Evolutionary conservation across 2,329 filamentous ascomycete species (phyloP), one percentile per base, ranked within the genome.

Genomic region (Lasiodiplodia hormozganensis): DNA sequence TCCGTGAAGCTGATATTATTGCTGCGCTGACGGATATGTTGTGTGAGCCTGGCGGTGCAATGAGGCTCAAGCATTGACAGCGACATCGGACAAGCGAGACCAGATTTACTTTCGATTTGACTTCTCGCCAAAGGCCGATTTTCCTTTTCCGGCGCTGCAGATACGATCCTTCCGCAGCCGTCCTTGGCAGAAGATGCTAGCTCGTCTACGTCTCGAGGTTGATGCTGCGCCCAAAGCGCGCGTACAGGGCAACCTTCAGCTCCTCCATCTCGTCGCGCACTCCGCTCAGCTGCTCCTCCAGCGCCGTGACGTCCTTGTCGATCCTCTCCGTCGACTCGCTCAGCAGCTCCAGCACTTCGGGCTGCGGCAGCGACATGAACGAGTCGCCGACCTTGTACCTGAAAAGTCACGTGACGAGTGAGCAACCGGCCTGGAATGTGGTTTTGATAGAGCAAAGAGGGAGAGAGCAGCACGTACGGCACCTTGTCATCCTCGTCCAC

Each of bases 341-440:
- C 5, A 99, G 89, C 81, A 98, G 87, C 73, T 95, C 90, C 77
- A 97, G 93, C 2, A 96, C 96, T 78, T 97, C 91, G 60, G 90
- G 83, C 18, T 97, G 87, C 10, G 92, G 90, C 65, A 99, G 83
- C 69, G 93, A 92, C 80, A 98, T 92, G 83, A 98, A 99, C 6
- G 94, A 92, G 80, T 98, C 96, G 72, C 96, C 96, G 69, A 99
- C 93, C 82, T 97, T 97, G 85, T 98, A 98, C 69, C 94, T 97
- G 38, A 8, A 7, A 21, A 21, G 21, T 49, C 31, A 64, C 23
- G 72, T 70, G 65, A 62, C 12, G 14, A 28, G 16, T 65, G 38
- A 65, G 62, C 51, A 21, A 40, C 23, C 52, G 16, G 8, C 4
- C 14, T n/a, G 47, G 49, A 28, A 10, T 10, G 31, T 34, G 31